phyloP scores from a whole-genome alignment of 805 yeast genomes.

The Candida succiphila region DNA sequence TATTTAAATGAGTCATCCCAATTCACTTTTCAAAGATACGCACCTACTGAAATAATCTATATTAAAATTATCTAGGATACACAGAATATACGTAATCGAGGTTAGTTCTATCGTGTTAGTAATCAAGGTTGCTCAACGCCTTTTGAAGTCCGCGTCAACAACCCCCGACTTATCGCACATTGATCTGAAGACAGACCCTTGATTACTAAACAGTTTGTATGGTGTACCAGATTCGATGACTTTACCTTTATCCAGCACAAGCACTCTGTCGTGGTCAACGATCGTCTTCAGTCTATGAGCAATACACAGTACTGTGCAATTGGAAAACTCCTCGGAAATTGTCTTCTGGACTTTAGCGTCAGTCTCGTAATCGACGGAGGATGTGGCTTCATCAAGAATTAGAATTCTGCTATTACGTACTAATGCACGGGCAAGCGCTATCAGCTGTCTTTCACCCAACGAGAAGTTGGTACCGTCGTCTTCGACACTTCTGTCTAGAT shows the following conservation, averaged over 20 bases:
- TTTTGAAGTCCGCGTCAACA: constrained; percentile 28
- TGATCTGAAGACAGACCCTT: constrained; percentile 34
- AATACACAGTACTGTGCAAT: constrained; percentile 61
- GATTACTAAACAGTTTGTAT: constrained; percentile 26
- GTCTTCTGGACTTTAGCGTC: constrained; percentile 55
- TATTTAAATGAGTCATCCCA: too few relatives aligned
- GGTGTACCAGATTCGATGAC: constrained; percentile 49
- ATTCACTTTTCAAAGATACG: not conserved
- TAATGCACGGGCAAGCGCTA: constrained; percentile 63
- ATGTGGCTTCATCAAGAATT: constrained; percentile 69
- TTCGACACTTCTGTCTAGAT: constrained; percentile 46
- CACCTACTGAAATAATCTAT: too few relatives aligned
- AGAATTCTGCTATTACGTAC: constrained; percentile 52
- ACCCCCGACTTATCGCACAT: constrained; percentile 46
- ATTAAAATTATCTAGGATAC: too few relatives aligned
- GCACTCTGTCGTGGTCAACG: constrained; percentile 44
- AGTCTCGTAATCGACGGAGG: constrained; percentile 66
- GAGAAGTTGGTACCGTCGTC: constrained; percentile 67
- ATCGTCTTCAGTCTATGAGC: constrained; percentile 66
- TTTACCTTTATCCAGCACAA: constrained; percentile 51
- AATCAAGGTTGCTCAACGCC: too few relatives aligned
- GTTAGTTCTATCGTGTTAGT: too few relatives aligned
- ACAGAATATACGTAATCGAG: too few relatives aligned
- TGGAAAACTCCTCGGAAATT: constrained; percentile 44
- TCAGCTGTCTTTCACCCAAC: constrained; percentile 60